phyloP scores from a whole-genome alignment of 108 stramenopile species.

The Aurantiochytrium sp. region DNA sequence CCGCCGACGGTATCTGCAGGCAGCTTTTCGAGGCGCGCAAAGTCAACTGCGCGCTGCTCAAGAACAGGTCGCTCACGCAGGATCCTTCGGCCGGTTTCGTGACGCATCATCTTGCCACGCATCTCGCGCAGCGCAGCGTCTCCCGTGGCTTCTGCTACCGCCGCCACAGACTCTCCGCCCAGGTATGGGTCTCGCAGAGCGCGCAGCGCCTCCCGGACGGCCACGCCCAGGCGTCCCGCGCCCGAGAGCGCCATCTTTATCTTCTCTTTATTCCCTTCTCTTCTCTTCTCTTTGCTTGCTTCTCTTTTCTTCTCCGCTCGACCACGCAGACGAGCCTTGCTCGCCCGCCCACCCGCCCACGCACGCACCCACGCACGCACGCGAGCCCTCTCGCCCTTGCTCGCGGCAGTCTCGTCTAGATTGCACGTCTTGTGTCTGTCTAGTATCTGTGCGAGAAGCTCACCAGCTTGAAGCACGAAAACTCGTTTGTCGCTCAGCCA shows the following conservation, averaged over 20 bases:
- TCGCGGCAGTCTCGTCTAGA: too few species aligned
- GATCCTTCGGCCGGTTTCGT: not conserved
- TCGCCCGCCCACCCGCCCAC: too few species aligned
- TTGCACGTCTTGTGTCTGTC: too few species aligned
- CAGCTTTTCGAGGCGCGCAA: not conserved
- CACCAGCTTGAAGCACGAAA: too few species aligned
- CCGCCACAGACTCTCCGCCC: not conserved
- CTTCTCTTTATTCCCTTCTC: too few species aligned
- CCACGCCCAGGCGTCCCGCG: not conserved
- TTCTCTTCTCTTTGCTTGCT: too few species aligned
- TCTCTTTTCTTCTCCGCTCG: too few species aligned
- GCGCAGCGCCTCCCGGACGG: not conserved
- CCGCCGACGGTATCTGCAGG: not conserved
- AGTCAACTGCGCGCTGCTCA: not conserved
- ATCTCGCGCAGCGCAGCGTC: not conserved
- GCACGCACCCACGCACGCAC: too few species aligned
- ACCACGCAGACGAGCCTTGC: too few species aligned
- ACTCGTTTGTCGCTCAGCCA: too few species aligned
- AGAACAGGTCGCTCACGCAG: not conserved
- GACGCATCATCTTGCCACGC: not conserved
- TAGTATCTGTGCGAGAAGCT: too few species aligned
- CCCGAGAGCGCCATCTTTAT: not conserved
- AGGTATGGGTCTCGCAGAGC: conserved; percentile 4
- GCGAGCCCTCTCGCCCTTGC: too few species aligned
- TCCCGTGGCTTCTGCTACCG: not conserved